phyloP scores from a whole-genome alignment of 345 rosid species.

The Linum trigynum region DNA sequence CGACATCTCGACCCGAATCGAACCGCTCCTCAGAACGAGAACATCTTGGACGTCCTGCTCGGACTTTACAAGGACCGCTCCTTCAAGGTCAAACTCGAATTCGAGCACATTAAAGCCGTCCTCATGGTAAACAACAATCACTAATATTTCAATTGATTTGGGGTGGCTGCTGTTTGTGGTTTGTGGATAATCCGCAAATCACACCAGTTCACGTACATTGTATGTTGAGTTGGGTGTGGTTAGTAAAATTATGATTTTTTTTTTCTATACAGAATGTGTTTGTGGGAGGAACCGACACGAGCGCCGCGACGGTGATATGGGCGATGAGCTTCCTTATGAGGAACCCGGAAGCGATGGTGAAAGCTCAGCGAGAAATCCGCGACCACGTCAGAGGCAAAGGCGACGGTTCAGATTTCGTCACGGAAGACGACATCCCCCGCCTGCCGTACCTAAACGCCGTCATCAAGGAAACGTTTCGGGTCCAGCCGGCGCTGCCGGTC shows the following conservation, averaged over 20 bases:
- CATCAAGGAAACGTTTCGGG: neutral
- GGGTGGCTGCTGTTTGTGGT: neutral
- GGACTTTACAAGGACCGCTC: neutral
- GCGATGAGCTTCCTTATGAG: neutral
- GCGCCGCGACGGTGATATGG: neutral
- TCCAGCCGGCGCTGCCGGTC: neutral
- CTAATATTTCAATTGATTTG: neutral
- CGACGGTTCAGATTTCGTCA: neutral
- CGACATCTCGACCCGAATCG: slow-evolving; percentile 8
- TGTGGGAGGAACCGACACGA: neutral
- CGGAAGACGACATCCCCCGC: neutral
- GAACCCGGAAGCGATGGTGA: neutral
- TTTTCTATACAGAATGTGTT: neutral
- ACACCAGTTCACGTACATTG: no score
- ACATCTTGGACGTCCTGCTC: neutral
- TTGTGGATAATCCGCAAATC: no score
- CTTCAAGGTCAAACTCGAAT: neutral
- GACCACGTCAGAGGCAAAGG: neutral
- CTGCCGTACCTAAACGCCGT: neutral
- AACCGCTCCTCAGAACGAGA: neutral
- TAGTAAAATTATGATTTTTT: no score
- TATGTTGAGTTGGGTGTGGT: no score
- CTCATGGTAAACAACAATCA: neutral
- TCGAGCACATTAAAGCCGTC: neutral
- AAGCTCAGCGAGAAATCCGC: neutral